Conservation (phyloP, 2,329 filamentous ascomycete genomes). For the Cordyceps javanica region DNA sequence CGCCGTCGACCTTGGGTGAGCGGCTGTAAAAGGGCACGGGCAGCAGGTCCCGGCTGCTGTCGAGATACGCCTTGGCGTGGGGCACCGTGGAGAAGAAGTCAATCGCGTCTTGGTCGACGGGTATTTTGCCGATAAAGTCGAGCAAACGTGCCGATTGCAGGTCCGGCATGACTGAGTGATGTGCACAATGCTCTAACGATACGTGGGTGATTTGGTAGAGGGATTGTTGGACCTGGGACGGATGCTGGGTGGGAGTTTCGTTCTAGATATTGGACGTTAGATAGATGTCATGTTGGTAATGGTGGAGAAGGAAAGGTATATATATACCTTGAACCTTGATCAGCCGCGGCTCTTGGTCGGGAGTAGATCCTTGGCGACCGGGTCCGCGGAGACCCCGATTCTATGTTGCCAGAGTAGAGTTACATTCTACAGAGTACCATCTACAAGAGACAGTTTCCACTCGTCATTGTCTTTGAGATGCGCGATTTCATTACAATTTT, state of each 20-base stretch:
- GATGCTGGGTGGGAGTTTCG: background rate
- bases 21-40: slow-evolving; percentile 4
- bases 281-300: background rate
- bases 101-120: background rate
- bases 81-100: background rate
- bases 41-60: background rate
- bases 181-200: no score
- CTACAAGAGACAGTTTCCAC: no score
- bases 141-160: background rate
- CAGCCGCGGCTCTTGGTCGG: background rate
- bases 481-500: no score
- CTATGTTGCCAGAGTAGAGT: no score
- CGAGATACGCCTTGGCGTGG: background rate
- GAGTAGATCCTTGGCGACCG: background rate
- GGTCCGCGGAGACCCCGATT: background rate
- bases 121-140: slow-evolving; percentile 2
- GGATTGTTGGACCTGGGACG: background rate
- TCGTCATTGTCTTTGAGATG: no score
- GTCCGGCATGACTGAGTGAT: background rate
- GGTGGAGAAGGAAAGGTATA: background rate
- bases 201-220: background rate
- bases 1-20: background rate
- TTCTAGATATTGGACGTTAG: no score
- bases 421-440: no score
- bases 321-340: background rate